Evolutionary conservation across 495 filamentous ascomycete species (phyloP).

Genomic region (Polyplosphaeria fusca): DNA sequence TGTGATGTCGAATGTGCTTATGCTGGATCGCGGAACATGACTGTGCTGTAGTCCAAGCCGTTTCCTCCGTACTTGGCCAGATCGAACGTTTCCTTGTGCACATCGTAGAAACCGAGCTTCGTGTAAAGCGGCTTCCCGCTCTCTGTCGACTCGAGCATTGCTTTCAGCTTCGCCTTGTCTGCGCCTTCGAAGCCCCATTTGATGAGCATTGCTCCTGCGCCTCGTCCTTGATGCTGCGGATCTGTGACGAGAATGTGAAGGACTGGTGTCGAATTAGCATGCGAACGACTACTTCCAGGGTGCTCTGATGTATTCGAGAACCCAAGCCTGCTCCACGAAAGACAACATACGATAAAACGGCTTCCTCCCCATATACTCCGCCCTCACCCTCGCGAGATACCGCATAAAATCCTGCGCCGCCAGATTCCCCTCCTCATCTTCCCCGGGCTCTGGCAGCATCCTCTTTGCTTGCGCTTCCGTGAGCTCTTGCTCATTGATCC

Average conservation of each 20-base stretch:
- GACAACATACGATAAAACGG: slow-evolving; percentile 26
- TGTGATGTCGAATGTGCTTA: too few species aligned
- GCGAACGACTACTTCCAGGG: neutral
- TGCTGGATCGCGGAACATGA: slow-evolving; percentile 24
- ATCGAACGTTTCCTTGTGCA: slow-evolving; percentile 27
- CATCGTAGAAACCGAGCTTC: slow-evolving; percentile 17
- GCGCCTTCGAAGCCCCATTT: slow-evolving; percentile 29
- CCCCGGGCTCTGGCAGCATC: slow-evolving; percentile 8
- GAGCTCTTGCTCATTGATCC: slow-evolving; percentile 19
- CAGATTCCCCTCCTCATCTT: slow-evolving; percentile 1
- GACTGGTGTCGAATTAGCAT: slow-evolving; percentile 6
- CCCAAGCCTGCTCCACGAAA: neutral
- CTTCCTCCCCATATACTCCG: slow-evolving; percentile 21
- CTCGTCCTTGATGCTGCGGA: slow-evolving; percentile 28
- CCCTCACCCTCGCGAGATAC: slow-evolving; percentile 6
- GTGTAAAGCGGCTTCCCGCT: slow-evolving; percentile 27
- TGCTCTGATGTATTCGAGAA: neutral
- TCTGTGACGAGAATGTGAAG: slow-evolving; percentile 28
- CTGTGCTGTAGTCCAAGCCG: slow-evolving; percentile 20
- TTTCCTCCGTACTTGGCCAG: slow-evolving; percentile 22
- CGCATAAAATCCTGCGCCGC: slow-evolving; percentile 19
- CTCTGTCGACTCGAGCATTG: slow-evolving; percentile 28
- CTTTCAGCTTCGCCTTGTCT: slow-evolving; percentile 21
- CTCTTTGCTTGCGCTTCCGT: slow-evolving; percentile 18
- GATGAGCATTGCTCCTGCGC: slow-evolving; percentile 29